These are phyloP conservation scores for Staphylotrichum tortipilum DNA, from an alignment of 495 filamentous ascomycete genomes.

Conservation along the genomic window DNA sequence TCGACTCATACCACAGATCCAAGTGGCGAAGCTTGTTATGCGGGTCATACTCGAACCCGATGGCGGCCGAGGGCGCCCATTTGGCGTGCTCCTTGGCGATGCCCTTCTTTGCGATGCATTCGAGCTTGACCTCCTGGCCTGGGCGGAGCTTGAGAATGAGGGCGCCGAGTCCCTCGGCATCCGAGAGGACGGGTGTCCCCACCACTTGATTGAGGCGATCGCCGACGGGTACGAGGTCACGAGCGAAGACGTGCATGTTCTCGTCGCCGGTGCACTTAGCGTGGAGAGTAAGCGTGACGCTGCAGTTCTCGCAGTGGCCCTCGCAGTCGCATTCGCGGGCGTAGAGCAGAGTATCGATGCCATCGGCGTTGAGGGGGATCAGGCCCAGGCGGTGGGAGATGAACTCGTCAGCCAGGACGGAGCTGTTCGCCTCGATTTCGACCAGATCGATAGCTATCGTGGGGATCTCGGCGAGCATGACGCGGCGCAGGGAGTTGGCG, in stretches of 20 bases:
- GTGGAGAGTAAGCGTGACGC: constrained; percentile 70
- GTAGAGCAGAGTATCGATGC: constrained; percentile 75
- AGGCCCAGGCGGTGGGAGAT: constrained; percentile 87
- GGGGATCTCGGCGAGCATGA: constrained; percentile 88
- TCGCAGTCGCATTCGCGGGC: constrained; percentile 96
- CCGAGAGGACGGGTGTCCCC: constrained; percentile 80
- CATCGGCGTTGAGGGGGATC: constrained; percentile 75
- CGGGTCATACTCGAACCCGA: constrained; percentile 97
- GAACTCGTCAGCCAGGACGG: constrained; percentile 92
- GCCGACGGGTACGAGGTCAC: constrained; percentile 68
- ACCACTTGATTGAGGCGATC: constrained; percentile 51
- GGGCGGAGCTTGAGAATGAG: constrained; percentile 84
- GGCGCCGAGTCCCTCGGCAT: constrained; percentile 67
- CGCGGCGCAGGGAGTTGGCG: constrained; percentile 88
- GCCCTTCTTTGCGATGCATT: constrained; percentile 93
- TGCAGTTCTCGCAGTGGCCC: constrained; percentile 81
- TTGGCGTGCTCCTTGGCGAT: constrained; percentile 98
- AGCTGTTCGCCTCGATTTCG: constrained; percentile 86
- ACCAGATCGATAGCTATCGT: constrained; percentile 93
- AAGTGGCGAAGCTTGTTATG: constrained; percentile 85
- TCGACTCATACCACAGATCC: constrained; percentile 88
- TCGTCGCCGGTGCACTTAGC: constrained; percentile 74
- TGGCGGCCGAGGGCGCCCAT: constrained; percentile 83
- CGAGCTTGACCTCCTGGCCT: constrained; percentile 78
- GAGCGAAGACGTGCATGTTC: constrained; percentile 82